Conservation (phyloP, 495 filamentous ascomycete genomes). For the Viridothelium virens region DNA sequence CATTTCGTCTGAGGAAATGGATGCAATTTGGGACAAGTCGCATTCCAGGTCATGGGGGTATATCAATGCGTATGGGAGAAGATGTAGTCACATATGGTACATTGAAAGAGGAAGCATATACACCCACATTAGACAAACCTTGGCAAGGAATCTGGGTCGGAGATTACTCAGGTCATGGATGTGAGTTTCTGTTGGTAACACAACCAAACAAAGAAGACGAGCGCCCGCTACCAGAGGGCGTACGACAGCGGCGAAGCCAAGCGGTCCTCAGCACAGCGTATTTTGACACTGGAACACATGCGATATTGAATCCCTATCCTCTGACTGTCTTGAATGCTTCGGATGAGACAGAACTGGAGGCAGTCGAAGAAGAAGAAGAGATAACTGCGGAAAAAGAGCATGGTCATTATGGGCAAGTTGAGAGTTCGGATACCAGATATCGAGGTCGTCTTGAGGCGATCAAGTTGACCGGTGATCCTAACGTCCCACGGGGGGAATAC, state of each 20-base stretch:
- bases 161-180: slow-evolving; percentile 80
- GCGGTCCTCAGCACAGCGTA: background rate
- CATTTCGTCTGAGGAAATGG: slow-evolving; percentile 71
- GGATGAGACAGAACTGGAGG: slow-evolving; percentile 16
- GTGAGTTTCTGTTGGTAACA: slow-evolving; percentile 74
- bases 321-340: background rate
- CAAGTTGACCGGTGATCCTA: slow-evolving; percentile 85
- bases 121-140: slow-evolving; percentile 68
- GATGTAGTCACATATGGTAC: slow-evolving; percentile 68
- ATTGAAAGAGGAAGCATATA: slow-evolving; percentile 62
- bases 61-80: slow-evolving; percentile 45
- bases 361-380: slow-evolving; percentile 16
- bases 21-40: slow-evolving; percentile 42
- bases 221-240: slow-evolving; percentile 20
- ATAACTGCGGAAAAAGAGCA: slow-evolving; percentile 9
- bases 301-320: background rate
- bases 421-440: slow-evolving; percentile 19
- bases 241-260: background rate
- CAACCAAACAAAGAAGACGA: slow-evolving; percentile 50
- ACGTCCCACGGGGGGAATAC: slow-evolving; percentile 77
- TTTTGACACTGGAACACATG: background rate
- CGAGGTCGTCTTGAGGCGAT: slow-evolving; percentile 64
- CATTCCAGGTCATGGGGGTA: slow-evolving; percentile 9
- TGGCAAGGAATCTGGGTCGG: slow-evolving; percentile 88
- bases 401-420: background rate